phyloP scores from a whole-genome alignment of 257 asterid species.

The Cordia subcordata region DNA sequence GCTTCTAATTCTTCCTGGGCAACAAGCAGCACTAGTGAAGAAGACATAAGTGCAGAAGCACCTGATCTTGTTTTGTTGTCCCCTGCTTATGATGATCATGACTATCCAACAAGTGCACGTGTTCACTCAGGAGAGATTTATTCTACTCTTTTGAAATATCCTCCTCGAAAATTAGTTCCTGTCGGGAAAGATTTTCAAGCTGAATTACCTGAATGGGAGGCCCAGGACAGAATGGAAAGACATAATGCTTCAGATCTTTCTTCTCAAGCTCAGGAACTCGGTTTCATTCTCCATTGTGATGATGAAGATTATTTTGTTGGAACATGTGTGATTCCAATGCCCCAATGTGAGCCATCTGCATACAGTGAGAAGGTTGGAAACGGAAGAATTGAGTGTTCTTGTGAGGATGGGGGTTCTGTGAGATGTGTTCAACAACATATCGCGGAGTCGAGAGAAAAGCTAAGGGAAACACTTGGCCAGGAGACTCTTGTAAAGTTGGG shows the following conservation, averaged over 20 bases:
- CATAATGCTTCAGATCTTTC: slow-evolving; percentile 4
- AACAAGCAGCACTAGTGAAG: slow-evolving; percentile 31
- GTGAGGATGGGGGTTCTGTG: slow-evolving; percentile 32
- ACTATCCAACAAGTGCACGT: slow-evolving; percentile 16
- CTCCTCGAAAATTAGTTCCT: slow-evolving; percentile 35
- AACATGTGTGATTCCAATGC: slow-evolving; percentile 29
- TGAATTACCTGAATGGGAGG: slow-evolving; percentile 32
- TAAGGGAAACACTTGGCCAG: slow-evolving; percentile 22
- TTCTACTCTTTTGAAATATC: slow-evolving; percentile 26
- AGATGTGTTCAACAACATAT: slow-evolving; percentile 30
- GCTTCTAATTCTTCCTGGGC: slow-evolving; percentile 28
- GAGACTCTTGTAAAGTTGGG: slow-evolving; percentile 31
- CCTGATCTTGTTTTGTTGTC: slow-evolving; percentile 22
- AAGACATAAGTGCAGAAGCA: slow-evolving; percentile 20
- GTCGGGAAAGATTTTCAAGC: slow-evolving; percentile 37
- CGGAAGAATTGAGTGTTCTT: slow-evolving; percentile 29
- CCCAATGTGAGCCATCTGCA: slow-evolving; percentile 11
- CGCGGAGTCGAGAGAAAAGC: slow-evolving; percentile 27
- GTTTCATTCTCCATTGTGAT: neutral
- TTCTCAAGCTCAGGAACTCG: slow-evolving; percentile 6
- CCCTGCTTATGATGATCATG: slow-evolving; percentile 22
- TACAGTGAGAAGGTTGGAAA: slow-evolving; percentile 15
- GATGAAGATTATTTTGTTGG: slow-evolving; percentile 23
- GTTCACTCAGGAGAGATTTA: slow-evolving; percentile 22
- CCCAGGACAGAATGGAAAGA: neutral